Conservation (phyloP, 768 basidiomycete genomes). For the Mycena indigotica region DNA sequence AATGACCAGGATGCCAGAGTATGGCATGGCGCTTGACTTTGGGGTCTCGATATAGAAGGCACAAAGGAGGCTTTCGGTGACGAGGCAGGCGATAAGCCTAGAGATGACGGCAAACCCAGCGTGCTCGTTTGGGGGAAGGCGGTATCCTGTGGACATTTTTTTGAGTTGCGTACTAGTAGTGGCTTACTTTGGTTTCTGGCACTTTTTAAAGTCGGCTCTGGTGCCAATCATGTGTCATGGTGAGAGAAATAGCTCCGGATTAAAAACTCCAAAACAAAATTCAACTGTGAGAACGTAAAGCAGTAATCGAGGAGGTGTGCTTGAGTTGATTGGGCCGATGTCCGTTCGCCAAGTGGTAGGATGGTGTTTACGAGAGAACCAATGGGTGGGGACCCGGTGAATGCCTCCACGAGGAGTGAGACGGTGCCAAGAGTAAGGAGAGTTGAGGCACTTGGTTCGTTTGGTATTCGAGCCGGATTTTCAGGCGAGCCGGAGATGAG, state of each 20-base stretch:
- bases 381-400: background rate
- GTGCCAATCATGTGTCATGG: slow-evolving; percentile 23
- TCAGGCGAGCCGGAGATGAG: background rate
- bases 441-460: background rate
- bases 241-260: slow-evolving; percentile 16
- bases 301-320: background rate
- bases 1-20: slow-evolving; percentile 42
- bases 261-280: slow-evolving; percentile 18
- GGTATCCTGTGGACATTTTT: slow-evolving; percentile 40
- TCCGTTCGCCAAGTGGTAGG: background rate
- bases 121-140: slow-evolving; percentile 37
- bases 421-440: background rate
- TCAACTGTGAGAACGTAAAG: background rate
- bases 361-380: background rate
- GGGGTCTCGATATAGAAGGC: slow-evolving; percentile 43
- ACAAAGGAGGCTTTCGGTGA: slow-evolving; percentile 49
- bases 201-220: slow-evolving; percentile 28
- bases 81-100: slow-evolving; percentile 50
- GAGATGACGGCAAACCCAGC: slow-evolving; percentile 51
- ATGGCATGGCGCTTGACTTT: slow-evolving; percentile 16
- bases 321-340: slow-evolving; percentile 1
- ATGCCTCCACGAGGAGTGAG: background rate
- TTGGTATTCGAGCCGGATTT: background rate
- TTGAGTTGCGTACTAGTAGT: background rate
- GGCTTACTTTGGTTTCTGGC: slow-evolving; percentile 6